Percentiles rank a stretch among this genome's conserved stretches.
Evolutionary conservation across 345 rosid genomes (phyloP).

Genomic region (Laguncularia racemosa): DNA sequence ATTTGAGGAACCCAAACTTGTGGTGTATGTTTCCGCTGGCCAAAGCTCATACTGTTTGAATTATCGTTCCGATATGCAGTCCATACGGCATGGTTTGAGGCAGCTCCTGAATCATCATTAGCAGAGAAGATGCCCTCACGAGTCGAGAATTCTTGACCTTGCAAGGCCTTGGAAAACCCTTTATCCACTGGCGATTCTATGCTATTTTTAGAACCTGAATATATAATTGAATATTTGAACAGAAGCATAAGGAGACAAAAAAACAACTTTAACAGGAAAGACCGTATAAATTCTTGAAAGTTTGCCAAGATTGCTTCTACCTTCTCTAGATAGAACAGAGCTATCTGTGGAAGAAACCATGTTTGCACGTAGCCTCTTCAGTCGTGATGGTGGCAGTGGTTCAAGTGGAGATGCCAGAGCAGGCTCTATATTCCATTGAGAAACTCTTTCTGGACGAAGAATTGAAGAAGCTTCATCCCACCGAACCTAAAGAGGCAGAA

Average conservation of each 20-base stretch:
- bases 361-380: conserved; percentile 36
- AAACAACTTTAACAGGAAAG: not conserved
- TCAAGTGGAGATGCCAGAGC: conserved; percentile 33
- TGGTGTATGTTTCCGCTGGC: conserved; percentile 22
- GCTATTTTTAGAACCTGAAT: conserved; percentile 30
- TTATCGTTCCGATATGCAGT: conserved; percentile 24
- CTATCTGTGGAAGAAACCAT: conserved; percentile 26
- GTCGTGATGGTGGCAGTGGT: conserved; percentile 28
- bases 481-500: conserved; percentile 24
- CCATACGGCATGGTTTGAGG: conserved; percentile 21
- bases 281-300: not conserved
- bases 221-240: not conserved
- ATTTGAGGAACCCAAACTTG: conserved; percentile 15
- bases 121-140: conserved; percentile 23
- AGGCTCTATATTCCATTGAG: conserved; percentile 52
- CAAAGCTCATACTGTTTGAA: conserved; percentile 14
- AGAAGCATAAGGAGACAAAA: not conserved
- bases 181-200: conserved; percentile 25
- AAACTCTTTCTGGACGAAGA: conserved; percentile 44
- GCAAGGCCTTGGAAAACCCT: conserved; percentile 41
- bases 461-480: conserved; percentile 47
- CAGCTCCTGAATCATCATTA: conserved; percentile 24
- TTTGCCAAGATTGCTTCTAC: conserved; percentile 8
- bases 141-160: conserved; percentile 44
- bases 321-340: conserved; percentile 34